These are phyloP conservation scores for Parmales sp. DNA, from an alignment of 108 stramenopile genomes.

Conservation along the genomic window DNA sequence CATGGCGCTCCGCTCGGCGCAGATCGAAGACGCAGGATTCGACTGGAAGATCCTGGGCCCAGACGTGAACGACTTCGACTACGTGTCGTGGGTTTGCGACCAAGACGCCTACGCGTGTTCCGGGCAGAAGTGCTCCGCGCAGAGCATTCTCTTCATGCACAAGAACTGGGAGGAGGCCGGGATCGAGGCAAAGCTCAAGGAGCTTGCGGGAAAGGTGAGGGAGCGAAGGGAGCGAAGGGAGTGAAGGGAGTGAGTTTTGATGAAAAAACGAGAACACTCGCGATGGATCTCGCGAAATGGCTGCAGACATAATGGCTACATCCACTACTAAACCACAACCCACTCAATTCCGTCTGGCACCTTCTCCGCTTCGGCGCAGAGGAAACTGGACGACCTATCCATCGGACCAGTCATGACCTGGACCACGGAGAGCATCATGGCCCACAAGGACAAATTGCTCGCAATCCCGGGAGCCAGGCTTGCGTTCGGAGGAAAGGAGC, in stretches of 20 bases:
- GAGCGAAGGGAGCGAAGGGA: no score
- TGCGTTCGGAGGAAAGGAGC: conserved; percentile 81
- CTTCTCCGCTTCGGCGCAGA: no score
- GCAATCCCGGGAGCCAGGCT: conserved; percentile 73
- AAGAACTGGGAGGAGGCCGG: conserved; percentile 81
- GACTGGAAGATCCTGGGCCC: conserved; percentile 97
- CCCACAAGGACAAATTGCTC: conserved; percentile 61
- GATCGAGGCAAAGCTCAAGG: conserved; percentile 64
- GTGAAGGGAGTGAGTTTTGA: no score
- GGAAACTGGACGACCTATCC: conserved; percentile 74
- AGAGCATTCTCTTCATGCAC: conserved; percentile 89
- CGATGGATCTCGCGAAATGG: no score
- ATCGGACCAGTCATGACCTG: conserved; percentile 88
- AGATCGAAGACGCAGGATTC: conserved; percentile 93
- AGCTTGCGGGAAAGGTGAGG: no score
- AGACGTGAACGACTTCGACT: conserved; percentile 79
- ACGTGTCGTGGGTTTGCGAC: conserved; percentile 94
- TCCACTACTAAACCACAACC: no score
- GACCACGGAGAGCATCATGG: conserved; percentile 69
- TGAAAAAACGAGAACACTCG: no score
- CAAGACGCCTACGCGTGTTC: conserved; percentile 93
- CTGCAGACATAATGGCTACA: no score
- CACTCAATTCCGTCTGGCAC: no score
- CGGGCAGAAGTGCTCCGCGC: conserved; percentile 97
- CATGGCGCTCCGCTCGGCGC: no score